Base-by-base conservation (phyloP, 1,284 basidiomycete species). In the Tylopilus sp. region DNA sequence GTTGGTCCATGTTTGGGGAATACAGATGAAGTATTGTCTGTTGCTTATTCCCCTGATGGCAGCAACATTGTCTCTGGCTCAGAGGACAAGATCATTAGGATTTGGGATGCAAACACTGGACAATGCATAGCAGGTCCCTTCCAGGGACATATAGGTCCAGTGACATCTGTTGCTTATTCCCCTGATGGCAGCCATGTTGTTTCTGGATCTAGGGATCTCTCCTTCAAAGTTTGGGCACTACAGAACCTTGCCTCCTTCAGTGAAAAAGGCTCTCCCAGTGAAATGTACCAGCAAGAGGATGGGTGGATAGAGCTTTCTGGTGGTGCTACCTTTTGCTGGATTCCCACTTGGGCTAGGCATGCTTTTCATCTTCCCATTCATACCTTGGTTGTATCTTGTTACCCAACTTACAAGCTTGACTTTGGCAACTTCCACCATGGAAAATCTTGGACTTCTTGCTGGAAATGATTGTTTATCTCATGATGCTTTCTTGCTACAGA, bases 1-100 rank as follows among this genome's bases (percentile, higher is more conserved):
- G 40, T 5, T 30, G 57, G 43, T 37, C 59, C 56, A 48, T 34
- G 60, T 6, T 18, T 53, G 19, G 55, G 55, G 5, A 59, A 58
- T 28, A 47, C 46, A 51, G 37, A 43, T n/a, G 0, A 1, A 2
- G n/a, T 57, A 5, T 30, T n/a, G 5, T 57, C 56, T 41, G 31
- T 57, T 45, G 49, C 54, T 11, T 57, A 55, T 31, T 61, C 59
- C 25, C 59, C 59, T 25, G 35, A 55, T 61, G 59, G 56, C 0
- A 33, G 18, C 15, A 16, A 41, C 5, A 46, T 57, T 39, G 29
- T 57, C 18, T 61, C 59, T 50, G 49, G 59, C 10, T 57, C 59
- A 36, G 26, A 38, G 11, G 58, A 59, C 25, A 51, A 16, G 15
- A 55, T 51, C 9, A 59, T 56, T 12, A 58, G 55, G 31, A 21